Evolutionary conservation across 371 early-diverging fungal species (phyloP), one percentile per base, ranked within the genome.

Genomic region (Saksenaea oblongispora): DNA sequence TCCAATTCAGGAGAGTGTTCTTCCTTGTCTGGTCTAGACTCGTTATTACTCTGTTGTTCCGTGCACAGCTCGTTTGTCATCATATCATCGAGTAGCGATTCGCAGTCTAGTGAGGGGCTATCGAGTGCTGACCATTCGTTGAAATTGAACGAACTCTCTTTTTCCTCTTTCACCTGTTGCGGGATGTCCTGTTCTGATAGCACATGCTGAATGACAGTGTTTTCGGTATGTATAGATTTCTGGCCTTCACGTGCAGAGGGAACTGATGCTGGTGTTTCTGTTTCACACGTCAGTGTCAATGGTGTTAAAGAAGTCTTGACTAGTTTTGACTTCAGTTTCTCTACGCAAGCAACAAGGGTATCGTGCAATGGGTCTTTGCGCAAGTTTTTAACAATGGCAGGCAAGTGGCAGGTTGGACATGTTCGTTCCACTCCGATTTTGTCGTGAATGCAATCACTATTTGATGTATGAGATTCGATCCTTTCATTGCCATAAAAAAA

Each of bases 321-420:
- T 5, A 47, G 51, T 11, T 47, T 47, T 47, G 22, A 18, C 51
- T 62, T 60, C 4, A 72, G 55, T 41, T 59, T 65, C 22, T 55
- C 56, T 15, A 69, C 66, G 27, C 66, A 68, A 10, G 63, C 66
- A 13, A 73, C 69, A 24, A 73, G 60, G 0, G 63, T 61, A 36
- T 73, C 69, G 18, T 73, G 66, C 42, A 62, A 42, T 18, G 60
- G 73, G 58, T 69, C 68, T 15, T 60, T 61, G 3, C 67, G 63
- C 56, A 73, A 47, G 51, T 73, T 65, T 26, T 65, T 64, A 34
- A 68, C 62, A 47, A 64, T 59, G 11, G 73, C 69, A 15, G 73
- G 73, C 9, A 63, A 39, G 3, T 64, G 51, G 53, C 72, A 72
- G 1, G 59, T 65, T 2, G 72, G 72, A 58, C 72, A 72, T 7